Evolutionary conservation across 164 flowering plant genomes (phyloP).

Genomic region (Akebia trifoliata): DNA sequence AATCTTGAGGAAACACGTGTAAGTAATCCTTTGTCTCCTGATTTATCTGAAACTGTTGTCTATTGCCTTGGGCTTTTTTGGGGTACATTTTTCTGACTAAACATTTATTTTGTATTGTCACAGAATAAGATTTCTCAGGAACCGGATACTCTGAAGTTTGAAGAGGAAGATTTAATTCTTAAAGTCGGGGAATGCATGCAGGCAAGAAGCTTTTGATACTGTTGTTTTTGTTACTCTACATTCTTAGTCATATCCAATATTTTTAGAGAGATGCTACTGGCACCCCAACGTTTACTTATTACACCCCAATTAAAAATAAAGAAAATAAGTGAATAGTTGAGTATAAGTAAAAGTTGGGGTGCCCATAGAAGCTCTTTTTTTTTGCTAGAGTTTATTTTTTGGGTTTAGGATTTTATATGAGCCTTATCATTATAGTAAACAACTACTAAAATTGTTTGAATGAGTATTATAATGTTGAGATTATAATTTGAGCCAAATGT

Average conservation of each 20-base stretch:
- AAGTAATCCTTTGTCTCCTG: slow-evolving; percentile 26
- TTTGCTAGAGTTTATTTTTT: too few relatives aligned
- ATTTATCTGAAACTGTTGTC: not conserved
- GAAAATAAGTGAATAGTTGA: too few relatives aligned
- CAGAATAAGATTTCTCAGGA: slow-evolving; percentile 72
- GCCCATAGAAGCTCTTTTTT: too few relatives aligned
- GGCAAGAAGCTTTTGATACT: slow-evolving; percentile 40
- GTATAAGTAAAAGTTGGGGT: too few relatives aligned
- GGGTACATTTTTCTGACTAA: not conserved
- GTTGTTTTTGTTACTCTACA: slow-evolving; percentile 4
- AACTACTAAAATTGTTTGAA: too few relatives aligned
- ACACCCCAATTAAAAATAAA: too few relatives aligned
- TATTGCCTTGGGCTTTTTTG: not conserved
- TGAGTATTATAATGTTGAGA: too few relatives aligned
- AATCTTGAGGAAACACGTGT: slow-evolving; percentile 95
- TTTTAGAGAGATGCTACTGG: too few relatives aligned
- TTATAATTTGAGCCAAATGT: too few relatives aligned
- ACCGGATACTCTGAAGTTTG: slow-evolving; percentile 54
- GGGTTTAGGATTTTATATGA: too few relatives aligned
- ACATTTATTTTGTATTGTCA: not conserved
- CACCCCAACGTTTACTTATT: too few relatives aligned
- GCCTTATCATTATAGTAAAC: too few relatives aligned
- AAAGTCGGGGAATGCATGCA: slow-evolving; percentile 91
- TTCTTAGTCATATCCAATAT: not conserved
- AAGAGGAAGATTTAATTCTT: slow-evolving; percentile 77